Evolutionary conservation across 2,329 filamentous ascomycete genomes (phyloP), one percentile per base, ranked within the genome.

Genomic region (Botryotinia calthae): DNA sequence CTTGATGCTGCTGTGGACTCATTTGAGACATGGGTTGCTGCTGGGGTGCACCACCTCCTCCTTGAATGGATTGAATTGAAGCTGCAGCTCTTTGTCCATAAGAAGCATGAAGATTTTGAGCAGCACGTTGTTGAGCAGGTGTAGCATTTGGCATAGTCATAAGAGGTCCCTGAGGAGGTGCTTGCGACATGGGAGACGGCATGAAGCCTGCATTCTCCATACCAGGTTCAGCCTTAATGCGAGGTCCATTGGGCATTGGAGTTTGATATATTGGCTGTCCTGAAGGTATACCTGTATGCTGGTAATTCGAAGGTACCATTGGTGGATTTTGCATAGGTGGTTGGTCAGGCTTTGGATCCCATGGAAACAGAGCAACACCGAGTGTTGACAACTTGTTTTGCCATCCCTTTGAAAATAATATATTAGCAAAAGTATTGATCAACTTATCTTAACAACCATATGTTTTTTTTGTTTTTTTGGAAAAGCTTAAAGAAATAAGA

Each of bases 381-480:
- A 97, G 90, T 77, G 90, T 89, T 1, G 95, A 92, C 51, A 99
- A 87, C 83, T 97, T 98, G 79, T 91, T 87, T 86, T 98, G 95
- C 96, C 96, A 99, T 84, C 91, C 93, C 95, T 98, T 81, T 75
- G 54, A 42, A 58, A 65, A 61, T 56, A 9, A 56, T n/a, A 4
- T 10, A n/a, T 73, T 63, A 73, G 61, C 25, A 65, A 58, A 51
- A 40, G 46, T 6, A 48, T 48, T 8, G 46, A n/a, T n/a, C 20
- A 37, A 70, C 2, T n/a, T 22, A n/a, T 34, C 20, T 44, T n/a
- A 6, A n/a, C 18, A 70, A 18, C 2, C 20, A 14, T 7, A 2
- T 6, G 16, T 4, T 16, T 42, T n/a, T 16, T 7, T 28, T 25
- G 16, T 4, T 16, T 42, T n/a, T 16, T 7, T 28, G 22, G 20